These are phyloP conservation scores for Colletotrichum tabaci DNA, from an alignment of 2,329 filamentous ascomycete genomes.

Conservation along the genomic window DNA sequence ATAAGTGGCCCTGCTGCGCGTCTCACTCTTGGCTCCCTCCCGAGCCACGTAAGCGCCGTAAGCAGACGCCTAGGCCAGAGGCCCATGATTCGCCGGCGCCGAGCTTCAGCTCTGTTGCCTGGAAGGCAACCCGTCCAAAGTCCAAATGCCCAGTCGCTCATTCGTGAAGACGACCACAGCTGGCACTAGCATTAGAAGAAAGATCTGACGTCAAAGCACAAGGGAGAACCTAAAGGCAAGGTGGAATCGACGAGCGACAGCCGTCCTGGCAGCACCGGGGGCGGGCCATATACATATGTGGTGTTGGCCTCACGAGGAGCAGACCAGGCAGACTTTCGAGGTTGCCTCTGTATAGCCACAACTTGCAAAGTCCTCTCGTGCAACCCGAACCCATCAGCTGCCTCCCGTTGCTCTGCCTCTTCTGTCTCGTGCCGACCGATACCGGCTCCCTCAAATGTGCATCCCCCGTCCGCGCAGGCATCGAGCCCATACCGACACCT, in stretches of 20 bases:
- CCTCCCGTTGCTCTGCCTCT: neutral
- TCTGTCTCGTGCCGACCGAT: neutral
- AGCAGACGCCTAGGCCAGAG: slow-evolving; percentile 11
- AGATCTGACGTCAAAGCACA: neutral
- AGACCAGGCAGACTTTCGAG: slow-evolving; percentile 4
- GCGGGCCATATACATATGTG: neutral
- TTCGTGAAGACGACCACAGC: neutral
- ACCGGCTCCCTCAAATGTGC: slow-evolving; percentile 35
- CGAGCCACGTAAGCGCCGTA: slow-evolving; percentile 40
- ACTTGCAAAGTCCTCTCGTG: neutral
- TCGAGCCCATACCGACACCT: slow-evolving; percentile 18
- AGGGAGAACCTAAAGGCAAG: neutral
- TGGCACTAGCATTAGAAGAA: neutral
- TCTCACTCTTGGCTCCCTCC: slow-evolving; percentile 27
- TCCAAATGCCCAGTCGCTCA: neutral
- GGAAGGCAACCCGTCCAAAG: neutral
- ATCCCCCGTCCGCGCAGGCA: slow-evolving; percentile 38
- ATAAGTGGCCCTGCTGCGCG: slow-evolving; percentile 2
- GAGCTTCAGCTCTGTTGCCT: slow-evolving; percentile 35
- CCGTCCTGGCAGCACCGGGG: neutral
- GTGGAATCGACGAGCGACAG: neutral
- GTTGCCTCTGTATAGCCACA: slow-evolving; percentile 4
- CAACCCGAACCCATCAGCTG: neutral
- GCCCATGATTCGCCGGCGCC: slow-evolving; percentile 17
- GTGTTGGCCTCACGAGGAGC: neutral